phyloP scores from a whole-genome alignment of 306 rosid genomes.

The Cicer pinnatifidum region DNA sequence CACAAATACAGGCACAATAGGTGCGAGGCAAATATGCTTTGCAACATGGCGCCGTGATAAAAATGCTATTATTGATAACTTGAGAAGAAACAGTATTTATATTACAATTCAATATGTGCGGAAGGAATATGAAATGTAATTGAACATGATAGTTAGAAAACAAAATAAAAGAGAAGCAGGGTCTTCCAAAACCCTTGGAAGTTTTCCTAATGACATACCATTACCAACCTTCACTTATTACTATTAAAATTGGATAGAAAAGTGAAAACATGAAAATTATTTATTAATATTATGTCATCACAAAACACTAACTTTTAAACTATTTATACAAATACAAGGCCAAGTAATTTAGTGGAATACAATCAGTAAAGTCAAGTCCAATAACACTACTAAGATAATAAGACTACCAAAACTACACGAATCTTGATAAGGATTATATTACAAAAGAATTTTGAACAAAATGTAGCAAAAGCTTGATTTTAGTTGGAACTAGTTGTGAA shows the following conservation, averaged over 20 bases:
- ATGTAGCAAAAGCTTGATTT: slow-evolving; percentile 30
- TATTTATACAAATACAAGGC: neutral
- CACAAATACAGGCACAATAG: too few relatives aligned
- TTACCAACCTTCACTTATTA: neutral
- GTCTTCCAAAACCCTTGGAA: neutral
- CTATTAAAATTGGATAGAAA: neutral
- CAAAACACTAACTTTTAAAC: neutral
- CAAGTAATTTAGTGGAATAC: neutral
- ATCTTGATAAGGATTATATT: slow-evolving; percentile 18
- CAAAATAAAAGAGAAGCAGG: neutral
- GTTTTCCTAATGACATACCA: neutral
- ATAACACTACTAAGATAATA: neutral
- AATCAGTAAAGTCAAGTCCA: neutral
- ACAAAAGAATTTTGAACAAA: neutral
- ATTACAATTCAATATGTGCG: neutral
- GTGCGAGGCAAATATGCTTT: too few relatives aligned
- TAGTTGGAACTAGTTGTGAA: neutral
- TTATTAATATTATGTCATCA: neutral
- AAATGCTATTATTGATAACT: neutral
- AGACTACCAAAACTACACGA: slow-evolving; percentile 14
- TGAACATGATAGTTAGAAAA: neutral
- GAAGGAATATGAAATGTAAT: neutral
- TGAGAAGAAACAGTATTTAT: neutral
- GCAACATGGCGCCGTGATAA: too few relatives aligned
- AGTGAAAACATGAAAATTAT: neutral